These are phyloP conservation scores for Candida tropicalis DNA, from an alignment of 1,139 yeast species.

Conservation along the genomic window DNA sequence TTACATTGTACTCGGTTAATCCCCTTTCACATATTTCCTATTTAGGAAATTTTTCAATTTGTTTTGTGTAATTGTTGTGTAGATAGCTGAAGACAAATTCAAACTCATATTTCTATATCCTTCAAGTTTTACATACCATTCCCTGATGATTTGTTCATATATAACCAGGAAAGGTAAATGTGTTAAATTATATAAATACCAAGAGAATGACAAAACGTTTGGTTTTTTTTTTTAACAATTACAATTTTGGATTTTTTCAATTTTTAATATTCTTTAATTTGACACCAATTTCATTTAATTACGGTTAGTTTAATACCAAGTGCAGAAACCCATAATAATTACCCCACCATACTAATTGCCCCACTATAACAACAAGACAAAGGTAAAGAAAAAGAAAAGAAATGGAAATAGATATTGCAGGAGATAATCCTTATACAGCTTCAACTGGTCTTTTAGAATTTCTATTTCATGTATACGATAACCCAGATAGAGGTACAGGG, in stretches of 20 bases:
- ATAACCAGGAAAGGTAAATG: neutral
- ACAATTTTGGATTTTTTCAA: no score
- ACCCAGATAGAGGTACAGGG: conserved; percentile 13
- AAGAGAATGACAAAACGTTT: neutral
- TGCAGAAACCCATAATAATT: neutral
- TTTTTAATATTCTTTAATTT: neutral
- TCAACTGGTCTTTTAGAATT: conserved; percentile 7
- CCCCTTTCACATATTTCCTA: neutral
- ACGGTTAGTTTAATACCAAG: no score
- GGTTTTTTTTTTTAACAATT: neutral
- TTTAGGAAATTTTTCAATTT: conserved; percentile 2
- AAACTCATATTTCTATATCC: no score
- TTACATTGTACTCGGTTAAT: no score
- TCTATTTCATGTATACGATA: conserved; percentile 5
- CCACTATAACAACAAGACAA: neutral
- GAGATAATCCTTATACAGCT: conserved; percentile 6
- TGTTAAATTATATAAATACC: neutral
- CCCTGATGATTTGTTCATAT: neutral
- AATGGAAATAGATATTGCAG: neutral
- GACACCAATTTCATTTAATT: neutral
- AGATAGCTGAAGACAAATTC: no score
- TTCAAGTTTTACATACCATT: no score
- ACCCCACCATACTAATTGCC: neutral
- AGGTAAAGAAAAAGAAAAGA: neutral
- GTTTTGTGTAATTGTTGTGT: no score